Evolutionary conservation across 495 filamentous ascomycete genomes (phyloP).

Genomic region (Talaromyces stipitatus): DNA sequence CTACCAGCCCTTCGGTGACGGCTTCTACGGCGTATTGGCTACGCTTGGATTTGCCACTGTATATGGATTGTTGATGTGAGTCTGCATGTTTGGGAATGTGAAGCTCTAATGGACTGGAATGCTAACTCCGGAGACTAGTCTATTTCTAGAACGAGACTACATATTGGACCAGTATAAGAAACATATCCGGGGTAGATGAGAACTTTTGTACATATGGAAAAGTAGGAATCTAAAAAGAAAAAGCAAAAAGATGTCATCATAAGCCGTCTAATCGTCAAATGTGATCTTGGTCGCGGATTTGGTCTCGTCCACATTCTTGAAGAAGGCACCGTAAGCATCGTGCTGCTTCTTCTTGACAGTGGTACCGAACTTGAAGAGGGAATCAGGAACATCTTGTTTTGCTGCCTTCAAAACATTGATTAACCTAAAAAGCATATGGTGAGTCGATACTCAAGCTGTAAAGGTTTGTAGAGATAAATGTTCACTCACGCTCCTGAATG

Average conservation of each 20-base stretch:
- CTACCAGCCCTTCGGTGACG: conserved; percentile 16
- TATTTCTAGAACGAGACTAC: conserved; percentile 53
- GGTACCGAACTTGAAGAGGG: conserved; percentile 86
- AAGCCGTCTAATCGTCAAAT: conserved; percentile 60
- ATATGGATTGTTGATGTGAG: conserved; percentile 55
- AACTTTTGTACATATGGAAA: conserved; percentile 10
- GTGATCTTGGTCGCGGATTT: conserved; percentile 88
- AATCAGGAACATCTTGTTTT: conserved; percentile 81
- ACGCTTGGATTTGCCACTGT: conserved; percentile 42
- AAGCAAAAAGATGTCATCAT: conserved; percentile 3
- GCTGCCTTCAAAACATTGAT: conserved; percentile 90
- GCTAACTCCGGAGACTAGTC: conserved; percentile 25
- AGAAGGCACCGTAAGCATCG: conserved; percentile 86
- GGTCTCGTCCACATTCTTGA: conserved; percentile 67
- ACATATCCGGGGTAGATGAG: conserved; percentile 21
- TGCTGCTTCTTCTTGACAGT: conserved; percentile 98
- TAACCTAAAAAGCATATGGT: conserved; percentile 39
- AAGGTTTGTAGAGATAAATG: not conserved
- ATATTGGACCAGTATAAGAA: conserved; percentile 40
- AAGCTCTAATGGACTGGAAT: conserved; percentile 7
- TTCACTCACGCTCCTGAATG: conserved; percentile 71
- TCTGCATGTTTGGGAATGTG: conserved; percentile 9
- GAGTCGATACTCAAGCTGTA: not conserved
- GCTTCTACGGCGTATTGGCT: conserved; percentile 40
- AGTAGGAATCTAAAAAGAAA: not conserved